Conservation (phyloP, 495 filamentous ascomycete species). For the Bryoglossum gracile region DNA sequence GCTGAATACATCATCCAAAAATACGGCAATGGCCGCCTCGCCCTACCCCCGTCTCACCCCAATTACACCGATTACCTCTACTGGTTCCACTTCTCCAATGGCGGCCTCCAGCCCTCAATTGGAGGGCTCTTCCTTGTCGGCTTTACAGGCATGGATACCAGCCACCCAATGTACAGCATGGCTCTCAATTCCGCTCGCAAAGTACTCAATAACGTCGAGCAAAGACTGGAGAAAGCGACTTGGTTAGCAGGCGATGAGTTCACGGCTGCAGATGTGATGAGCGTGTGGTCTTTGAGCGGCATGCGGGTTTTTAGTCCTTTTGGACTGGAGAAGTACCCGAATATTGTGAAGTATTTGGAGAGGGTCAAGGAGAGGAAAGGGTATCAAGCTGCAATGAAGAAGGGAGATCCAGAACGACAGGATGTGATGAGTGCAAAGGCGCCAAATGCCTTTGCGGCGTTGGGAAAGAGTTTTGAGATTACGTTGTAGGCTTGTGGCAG, state of each 20-base stretch:
- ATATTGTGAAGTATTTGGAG: conserved; percentile 28
- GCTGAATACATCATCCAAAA: conserved; percentile 49
- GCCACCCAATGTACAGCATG: conserved; percentile 12
- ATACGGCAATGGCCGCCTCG: conserved; percentile 41
- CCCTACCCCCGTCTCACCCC: no score
- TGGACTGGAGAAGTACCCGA: conserved; percentile 34
- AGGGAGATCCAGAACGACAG: not conserved
- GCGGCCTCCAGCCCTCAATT: not conserved
- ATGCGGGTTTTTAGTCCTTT: conserved; percentile 42
- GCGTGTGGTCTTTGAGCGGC: conserved; percentile 44
- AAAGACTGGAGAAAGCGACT: conserved; percentile 34
- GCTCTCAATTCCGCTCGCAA: conserved; percentile 22
- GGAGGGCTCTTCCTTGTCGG: not conserved
- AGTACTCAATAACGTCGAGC: conserved; percentile 34
- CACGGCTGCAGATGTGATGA: conserved; percentile 56
- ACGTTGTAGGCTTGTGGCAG: no score
- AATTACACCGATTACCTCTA: conserved; percentile 52
- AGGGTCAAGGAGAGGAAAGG: not conserved
- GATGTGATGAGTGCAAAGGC: not conserved
- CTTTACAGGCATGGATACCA: not conserved
- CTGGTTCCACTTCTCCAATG: conserved; percentile 37
- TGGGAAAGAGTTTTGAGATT: no score
- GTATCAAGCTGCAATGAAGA: not conserved
- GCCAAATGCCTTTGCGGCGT: no score
- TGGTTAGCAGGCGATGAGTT: conserved; percentile 53